Conservation (phyloP, 192 early-diverging fungal species). For the Jimgerdemannia flammicorona region DNA sequence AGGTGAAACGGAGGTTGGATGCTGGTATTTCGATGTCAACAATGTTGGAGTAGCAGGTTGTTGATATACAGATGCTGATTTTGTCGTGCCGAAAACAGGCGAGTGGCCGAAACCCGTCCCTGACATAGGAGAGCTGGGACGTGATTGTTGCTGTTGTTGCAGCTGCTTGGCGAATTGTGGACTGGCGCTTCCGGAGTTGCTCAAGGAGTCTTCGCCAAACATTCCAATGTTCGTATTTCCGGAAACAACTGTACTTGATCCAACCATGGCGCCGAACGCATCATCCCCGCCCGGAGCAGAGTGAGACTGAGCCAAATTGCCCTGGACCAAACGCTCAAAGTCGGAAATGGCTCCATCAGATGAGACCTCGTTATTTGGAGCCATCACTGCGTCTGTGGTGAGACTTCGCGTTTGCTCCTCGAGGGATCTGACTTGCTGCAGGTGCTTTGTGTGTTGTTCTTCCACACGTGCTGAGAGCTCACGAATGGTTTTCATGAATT, state of each 20-base stretch:
- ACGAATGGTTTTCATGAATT: conserved; percentile 57
- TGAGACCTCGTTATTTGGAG: conserved; percentile 14
- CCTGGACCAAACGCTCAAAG: conserved; percentile 33
- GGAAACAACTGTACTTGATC: not conserved
- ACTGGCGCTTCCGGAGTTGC: not conserved
- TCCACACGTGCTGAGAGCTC: conserved; percentile 53
- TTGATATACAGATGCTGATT: not conserved
- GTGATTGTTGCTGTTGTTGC: not conserved
- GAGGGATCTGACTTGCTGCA: conserved; percentile 51
- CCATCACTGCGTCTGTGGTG: conserved; percentile 4
- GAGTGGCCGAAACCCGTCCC: not conserved
- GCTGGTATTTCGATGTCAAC: not conserved
- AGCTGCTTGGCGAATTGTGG: not conserved
- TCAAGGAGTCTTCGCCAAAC: not conserved
- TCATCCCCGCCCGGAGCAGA: not conserved
- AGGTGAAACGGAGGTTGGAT: not conserved
- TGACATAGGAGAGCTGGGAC: not conserved
- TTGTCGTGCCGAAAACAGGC: not conserved
- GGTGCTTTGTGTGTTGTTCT: conserved; percentile 53
- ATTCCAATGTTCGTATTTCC: not conserved
- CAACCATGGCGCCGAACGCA: not conserved
- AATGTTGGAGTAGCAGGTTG: not conserved
- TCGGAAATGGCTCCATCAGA: conserved; percentile 22
- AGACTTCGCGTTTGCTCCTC: conserved; percentile 46
- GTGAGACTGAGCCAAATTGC: not conserved